Conservation (phyloP, 352 stramenopile genomes). For the Phytopythium litorale region DNA sequence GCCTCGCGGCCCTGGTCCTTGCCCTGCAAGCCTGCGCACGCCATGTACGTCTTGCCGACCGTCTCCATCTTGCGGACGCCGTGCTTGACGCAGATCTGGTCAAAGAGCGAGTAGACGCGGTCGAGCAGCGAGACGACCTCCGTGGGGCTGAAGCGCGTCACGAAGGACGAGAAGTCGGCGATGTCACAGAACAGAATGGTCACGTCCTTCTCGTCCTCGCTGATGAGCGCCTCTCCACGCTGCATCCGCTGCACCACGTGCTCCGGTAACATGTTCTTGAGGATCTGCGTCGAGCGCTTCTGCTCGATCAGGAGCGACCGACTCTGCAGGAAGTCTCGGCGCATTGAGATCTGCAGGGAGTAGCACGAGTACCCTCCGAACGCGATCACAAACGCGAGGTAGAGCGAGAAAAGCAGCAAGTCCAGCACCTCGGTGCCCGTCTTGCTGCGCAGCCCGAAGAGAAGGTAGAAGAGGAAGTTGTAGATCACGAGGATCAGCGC, state of each 20-base stretch:
- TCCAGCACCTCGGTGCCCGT: slow-evolving; percentile 46
- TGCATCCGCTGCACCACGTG: slow-evolving; percentile 86
- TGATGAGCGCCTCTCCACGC: slow-evolving; percentile 76
- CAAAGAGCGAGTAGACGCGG: slow-evolving; percentile 90
- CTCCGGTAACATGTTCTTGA: slow-evolving; percentile 85
- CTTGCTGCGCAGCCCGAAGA: slow-evolving; percentile 25
- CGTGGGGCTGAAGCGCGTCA: slow-evolving; percentile 69
- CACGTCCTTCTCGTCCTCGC: slow-evolving; percentile 85
- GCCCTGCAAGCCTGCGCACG: slow-evolving; percentile 77
- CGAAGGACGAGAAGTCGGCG: slow-evolving; percentile 73
- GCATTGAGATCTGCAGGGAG: slow-evolving; percentile 80
- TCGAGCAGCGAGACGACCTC: slow-evolving; percentile 86
- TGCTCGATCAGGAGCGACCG: slow-evolving; percentile 75
- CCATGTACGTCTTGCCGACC: slow-evolving; percentile 92
- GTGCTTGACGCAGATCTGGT: slow-evolving; percentile 89
- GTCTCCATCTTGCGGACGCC: slow-evolving; percentile 92
- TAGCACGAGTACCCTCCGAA: slow-evolving; percentile 79
- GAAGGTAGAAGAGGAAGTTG: slow-evolving; percentile 79
- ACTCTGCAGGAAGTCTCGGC: slow-evolving; percentile 78
- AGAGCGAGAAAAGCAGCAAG: slow-evolving; percentile 62
- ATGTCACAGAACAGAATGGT: slow-evolving; percentile 88
- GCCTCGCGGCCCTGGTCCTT: slow-evolving; percentile 74
- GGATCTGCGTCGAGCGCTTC: slow-evolving; percentile 71
- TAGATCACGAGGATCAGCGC: slow-evolving; percentile 67
- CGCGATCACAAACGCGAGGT: slow-evolving; percentile 70